Base-by-base conservation (phyloP, 306 rosid genomes). In the Fragaria vesca region DNA sequence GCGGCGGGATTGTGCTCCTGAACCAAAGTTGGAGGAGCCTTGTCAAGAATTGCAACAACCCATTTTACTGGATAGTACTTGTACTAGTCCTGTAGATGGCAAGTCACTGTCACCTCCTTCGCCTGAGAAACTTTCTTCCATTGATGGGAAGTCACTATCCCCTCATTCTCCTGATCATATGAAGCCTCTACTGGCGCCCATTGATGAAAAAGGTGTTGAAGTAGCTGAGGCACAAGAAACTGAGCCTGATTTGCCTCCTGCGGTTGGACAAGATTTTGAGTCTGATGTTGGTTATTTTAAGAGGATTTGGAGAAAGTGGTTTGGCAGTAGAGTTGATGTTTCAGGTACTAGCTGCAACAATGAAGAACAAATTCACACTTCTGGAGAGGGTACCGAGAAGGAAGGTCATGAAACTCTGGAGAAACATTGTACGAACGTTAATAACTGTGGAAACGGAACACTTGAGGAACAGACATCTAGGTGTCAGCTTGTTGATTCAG, bases 401-500 rank as follows among this genome's bases (percentile, higher is more conserved):
- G 79, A 82, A 79, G 73, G 78, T 77, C 50, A 34, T 7, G 51
- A 52, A 16, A 70, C 69, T 61, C 24, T 32, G 12, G 69, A 55
- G 58, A 57, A 72, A n/a, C 47, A 32, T 47, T 34, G 8, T 71
- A 45, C 66, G 60, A 42, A 80, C 71, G 40, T 43, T 40, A 68
- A 51, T 24, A 67, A 42, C 61, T 57, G 8, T 58, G 63, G 42
- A 73, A 85, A 71, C 73, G 81, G 67, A 82, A 82, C 68, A 63
- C 72, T 81, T 20, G 72, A 74, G 57, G 79, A 82, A 71, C 65
- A 75, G 67, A 74, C 79, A 68, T 81, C 87, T 77, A 54, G 79
- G 28, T 62, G 30, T 78, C 70, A 66, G 81, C 84, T 84, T 66
- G 86, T 66, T 79, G 85, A 77, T 86, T 85, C 70, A 69, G 87